These are phyloP conservation scores for Poronia punctata DNA, from an alignment of 495 filamentous ascomycete genomes.

Conservation along the genomic window DNA sequence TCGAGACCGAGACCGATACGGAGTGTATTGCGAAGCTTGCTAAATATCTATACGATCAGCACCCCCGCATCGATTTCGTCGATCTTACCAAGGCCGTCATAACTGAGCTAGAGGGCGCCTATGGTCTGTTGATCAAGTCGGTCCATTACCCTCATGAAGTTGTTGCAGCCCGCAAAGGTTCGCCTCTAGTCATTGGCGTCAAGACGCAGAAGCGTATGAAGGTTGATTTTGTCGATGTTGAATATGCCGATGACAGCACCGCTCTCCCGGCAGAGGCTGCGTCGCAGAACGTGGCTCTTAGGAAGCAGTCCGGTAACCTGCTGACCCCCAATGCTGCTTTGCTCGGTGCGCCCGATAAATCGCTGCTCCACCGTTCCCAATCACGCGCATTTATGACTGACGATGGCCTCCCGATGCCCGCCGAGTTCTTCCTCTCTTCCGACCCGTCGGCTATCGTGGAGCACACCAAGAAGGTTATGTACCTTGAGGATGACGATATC, in stretches of 20 bases:
- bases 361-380: conserved; percentile 92
- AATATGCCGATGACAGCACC: conserved; percentile 75
- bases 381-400: conserved; percentile 98
- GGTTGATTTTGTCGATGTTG: conserved; percentile 99
- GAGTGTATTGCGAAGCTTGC: conserved; percentile 98
- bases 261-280: conserved; percentile 89
- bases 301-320: conserved; percentile 60
- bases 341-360: conserved; percentile 90
- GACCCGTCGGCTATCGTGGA: conserved; percentile 97
- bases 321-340: conserved; percentile 60
- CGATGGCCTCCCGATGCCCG: conserved; percentile 93
- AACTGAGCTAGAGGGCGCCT: conserved; percentile 95
- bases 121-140: conserved; percentile 92
- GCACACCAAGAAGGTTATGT: conserved; percentile 99
- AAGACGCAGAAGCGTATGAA: conserved; percentile 98
- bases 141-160: conserved; percentile 98
- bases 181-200: conserved; percentile 91
- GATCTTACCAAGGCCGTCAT: conserved; percentile 95
- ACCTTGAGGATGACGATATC: conserved; percentile 98
- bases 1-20: conserved; percentile 98
- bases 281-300: conserved; percentile 91
- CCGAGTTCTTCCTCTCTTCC: conserved; percentile 97
- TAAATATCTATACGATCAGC: conserved; percentile 96
- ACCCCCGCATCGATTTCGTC: conserved; percentile 91
- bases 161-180: conserved; percentile 95